Evolutionary conservation across 2,329 filamentous ascomycete species (phyloP).

Genomic region (Lachnellula willkommii): DNA sequence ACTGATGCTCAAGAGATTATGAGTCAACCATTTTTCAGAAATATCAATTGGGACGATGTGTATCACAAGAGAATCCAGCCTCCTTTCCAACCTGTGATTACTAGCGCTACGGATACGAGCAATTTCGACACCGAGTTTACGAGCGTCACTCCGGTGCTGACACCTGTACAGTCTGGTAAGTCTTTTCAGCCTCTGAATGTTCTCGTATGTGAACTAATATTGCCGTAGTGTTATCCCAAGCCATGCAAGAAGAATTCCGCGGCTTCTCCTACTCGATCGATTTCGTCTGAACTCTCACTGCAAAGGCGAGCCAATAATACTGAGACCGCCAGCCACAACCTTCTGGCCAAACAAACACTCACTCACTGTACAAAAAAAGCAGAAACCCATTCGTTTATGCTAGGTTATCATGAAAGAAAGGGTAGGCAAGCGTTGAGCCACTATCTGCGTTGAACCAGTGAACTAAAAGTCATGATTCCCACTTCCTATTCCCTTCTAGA

Average conservation of each 20-base stretch:
- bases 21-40: slow-evolving; percentile 97
- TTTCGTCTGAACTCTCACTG: slow-evolving; percentile 26
- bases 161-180: slow-evolving; percentile 94
- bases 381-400: neutral
- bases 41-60: slow-evolving; percentile 98
- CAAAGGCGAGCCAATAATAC: no score
- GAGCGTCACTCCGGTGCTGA: slow-evolving; percentile 93
- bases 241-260: slow-evolving; percentile 99
- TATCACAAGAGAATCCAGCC: slow-evolving; percentile 90
- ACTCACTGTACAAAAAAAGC: neutral
- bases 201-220: slow-evolving; percentile 3
- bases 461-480: neutral
- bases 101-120: slow-evolving; percentile 93
- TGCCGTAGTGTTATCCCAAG: slow-evolving; percentile 78
- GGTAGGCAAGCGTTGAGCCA: neutral
- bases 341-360: neutral
- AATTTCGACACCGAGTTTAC: slow-evolving; percentile 99
- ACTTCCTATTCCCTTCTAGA: neutral
- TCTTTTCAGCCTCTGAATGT: slow-evolving; percentile 19
- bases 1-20: slow-evolving; percentile 98
- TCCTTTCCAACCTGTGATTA: slow-evolving; percentile 86
- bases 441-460: neutral
- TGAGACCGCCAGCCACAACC: neutral
- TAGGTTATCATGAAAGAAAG: neutral
- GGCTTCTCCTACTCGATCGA: slow-evolving; percentile 77